Conservation (phyloP, 2,329 filamentous ascomycete species). For the Penicillium sp. region DNA sequence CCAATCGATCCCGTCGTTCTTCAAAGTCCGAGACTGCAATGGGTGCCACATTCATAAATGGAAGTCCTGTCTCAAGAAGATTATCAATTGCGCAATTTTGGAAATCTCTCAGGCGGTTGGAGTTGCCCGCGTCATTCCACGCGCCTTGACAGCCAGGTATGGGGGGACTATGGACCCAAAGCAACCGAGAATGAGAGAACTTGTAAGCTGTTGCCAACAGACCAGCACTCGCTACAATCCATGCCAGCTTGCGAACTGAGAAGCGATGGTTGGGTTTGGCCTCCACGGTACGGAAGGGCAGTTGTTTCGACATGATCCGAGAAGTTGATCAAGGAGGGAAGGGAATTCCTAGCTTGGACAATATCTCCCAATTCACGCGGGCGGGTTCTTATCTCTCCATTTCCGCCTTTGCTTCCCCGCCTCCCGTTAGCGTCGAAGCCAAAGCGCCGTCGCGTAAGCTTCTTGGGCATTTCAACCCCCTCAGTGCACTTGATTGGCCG, state of each 20-base stretch:
- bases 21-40: slow-evolving; percentile 56
- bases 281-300: not conserved
- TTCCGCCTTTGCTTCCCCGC: not conserved
- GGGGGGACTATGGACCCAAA: not conserved
- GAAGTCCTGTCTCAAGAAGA: slow-evolving; percentile 35
- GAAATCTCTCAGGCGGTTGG: slow-evolving; percentile 22
- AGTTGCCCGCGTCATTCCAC: not conserved
- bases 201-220: not conserved
- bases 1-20: slow-evolving; percentile 57
- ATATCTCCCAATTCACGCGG: not conserved
- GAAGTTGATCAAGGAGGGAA: not conserved
- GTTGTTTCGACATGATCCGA: not conserved
- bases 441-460: not conserved
- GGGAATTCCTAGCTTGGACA: not conserved
- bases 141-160: not conserved
- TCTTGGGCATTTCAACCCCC: not conserved
- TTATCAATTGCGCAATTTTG: slow-evolving; percentile 57
- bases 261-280: not conserved
- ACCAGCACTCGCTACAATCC: not conserved
- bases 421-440: slow-evolving; percentile 6
- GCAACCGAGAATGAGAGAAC: not conserved
- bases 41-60: slow-evolving; percentile 41
- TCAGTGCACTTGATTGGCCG: not conserved
- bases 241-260: not conserved
- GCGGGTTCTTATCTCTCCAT: slow-evolving; percentile 1